Conservation (phyloP, 2,329 filamentous ascomycete species). For the Penicillium paneum region DNA sequence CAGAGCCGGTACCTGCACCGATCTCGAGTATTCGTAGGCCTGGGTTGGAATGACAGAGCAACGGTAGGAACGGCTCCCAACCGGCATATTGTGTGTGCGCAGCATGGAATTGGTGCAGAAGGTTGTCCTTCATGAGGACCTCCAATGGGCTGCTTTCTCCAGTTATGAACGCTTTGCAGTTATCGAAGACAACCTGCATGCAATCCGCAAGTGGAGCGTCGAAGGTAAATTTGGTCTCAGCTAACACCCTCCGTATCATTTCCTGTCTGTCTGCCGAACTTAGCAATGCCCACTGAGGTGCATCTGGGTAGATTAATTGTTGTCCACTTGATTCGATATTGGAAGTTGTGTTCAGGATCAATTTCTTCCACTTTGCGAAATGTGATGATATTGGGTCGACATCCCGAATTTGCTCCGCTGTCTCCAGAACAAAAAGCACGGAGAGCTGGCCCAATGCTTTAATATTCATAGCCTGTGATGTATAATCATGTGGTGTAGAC, state of each 20-base stretch:
- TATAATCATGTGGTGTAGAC: neutral
- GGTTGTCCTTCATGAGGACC: conserved; percentile 7
- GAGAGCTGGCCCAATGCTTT: conserved; percentile 2
- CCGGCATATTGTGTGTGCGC: conserved; percentile 8
- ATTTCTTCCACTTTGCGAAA: conserved; percentile 2
- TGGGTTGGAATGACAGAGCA: conserved; percentile 3
- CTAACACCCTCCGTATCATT: neutral
- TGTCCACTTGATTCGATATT: neutral
- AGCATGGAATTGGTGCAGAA: conserved; percentile 3
- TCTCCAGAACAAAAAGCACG: neutral
- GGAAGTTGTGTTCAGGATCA: neutral
- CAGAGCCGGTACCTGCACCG: conserved; percentile 13
- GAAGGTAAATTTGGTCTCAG: neutral
- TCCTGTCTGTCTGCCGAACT: neutral
- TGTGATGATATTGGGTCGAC: neutral
- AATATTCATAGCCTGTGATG: neutral
- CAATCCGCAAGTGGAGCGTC: conserved; percentile 2
- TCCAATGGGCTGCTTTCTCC: neutral
- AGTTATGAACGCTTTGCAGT: neutral
- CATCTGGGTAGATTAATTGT: neutral
- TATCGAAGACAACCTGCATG: neutral
- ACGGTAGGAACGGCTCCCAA: neutral
- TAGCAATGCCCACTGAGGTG: neutral
- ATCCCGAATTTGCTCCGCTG: neutral
- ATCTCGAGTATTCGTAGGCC: conserved; percentile 11